Evolutionary conservation across 192 early-diverging fungal species (phyloP), one percentile per base, ranked within the genome.

Genomic region (Lunasporangiospora selenospora): DNA sequence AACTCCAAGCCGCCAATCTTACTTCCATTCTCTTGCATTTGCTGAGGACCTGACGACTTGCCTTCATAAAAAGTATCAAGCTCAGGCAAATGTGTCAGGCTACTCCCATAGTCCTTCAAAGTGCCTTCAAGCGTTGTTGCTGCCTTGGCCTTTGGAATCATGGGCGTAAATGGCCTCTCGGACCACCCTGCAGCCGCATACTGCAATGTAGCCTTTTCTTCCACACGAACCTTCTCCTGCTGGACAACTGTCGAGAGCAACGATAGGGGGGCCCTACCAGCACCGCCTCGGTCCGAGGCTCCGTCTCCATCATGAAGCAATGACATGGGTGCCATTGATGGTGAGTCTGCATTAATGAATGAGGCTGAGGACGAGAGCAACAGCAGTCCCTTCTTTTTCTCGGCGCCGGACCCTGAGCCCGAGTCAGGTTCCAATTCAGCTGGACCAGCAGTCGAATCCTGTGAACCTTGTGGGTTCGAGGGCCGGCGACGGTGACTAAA

Each of bases 111-210:
- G n/a, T n/a, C n/a, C n/a, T n/a, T n/a, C n/a, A n/a, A n/a, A n/a
- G n/a, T n/a, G n/a, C n/a, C n/a, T n/a, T n/a, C n/a, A n/a, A n/a
- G n/a, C n/a, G n/a, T n/a, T n/a, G n/a, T n/a, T n/a, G n/a, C n/a
- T n/a, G n/a, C 41, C 2, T 6, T 53, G 8, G 50, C 29, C 4
- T 51, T 71, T 4, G 53, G 42, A 6, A 73, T 30, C 38, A 73
- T 52, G 0, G 69, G 69, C 29, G 69, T 59, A 30, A 67, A 73
- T 0, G 69, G 38, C 19, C 69, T 32, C 32, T 73, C 69, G 7
- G 69, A 73, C 69, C 69, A 73, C 12, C 69, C 69, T 13, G 69
- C 69, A 4, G 69, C 69, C 5, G 60, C 69, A 23, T 58, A 21
- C 26, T 58, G 33, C 5, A 45, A 44, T 3, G 69, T 63, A 0